Conservation (phyloP, 495 filamentous ascomycete genomes). For the Aspergillus ellipticus region DNA sequence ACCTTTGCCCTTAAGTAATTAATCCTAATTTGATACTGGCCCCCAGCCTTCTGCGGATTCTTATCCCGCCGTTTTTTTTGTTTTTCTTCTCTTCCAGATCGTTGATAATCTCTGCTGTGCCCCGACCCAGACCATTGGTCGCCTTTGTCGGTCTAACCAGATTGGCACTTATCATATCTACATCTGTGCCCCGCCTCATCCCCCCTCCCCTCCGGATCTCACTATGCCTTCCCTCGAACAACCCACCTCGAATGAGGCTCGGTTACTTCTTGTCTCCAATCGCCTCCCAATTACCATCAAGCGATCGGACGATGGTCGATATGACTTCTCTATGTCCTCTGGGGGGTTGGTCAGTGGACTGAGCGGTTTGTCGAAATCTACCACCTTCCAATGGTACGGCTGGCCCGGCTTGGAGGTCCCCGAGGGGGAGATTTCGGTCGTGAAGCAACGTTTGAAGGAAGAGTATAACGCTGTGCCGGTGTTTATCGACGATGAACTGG, state of each 20-base stretch:
- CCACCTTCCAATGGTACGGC: constrained; percentile 95
- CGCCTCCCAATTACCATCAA: constrained; percentile 95
- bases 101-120: constrained; percentile 2
- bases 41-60: neutral
- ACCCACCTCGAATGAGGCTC: constrained; percentile 30
- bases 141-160: neutral
- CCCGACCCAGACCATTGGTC: neutral
- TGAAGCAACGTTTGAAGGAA: constrained; percentile 65
- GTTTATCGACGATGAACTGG: constrained; percentile 74
- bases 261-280: constrained; percentile 85
- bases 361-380: constrained; percentile 83
- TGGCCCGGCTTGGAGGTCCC: constrained; percentile 91
- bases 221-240: constrained; percentile 36
- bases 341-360: constrained; percentile 90
- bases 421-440: constrained; percentile 59
- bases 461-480: constrained; percentile 73
- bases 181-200: neutral
- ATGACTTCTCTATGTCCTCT: constrained; percentile 91
- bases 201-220: neutral
- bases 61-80: neutral
- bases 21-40: neutral
- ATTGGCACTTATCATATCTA: neutral
- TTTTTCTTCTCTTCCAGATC: neutral
- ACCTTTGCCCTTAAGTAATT: constrained; percentile 1
- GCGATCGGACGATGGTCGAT: constrained; percentile 75